These are phyloP conservation scores for Ustilago sp. DNA, from an alignment of 1,284 basidiomycete species.

Conservation along the genomic window DNA sequence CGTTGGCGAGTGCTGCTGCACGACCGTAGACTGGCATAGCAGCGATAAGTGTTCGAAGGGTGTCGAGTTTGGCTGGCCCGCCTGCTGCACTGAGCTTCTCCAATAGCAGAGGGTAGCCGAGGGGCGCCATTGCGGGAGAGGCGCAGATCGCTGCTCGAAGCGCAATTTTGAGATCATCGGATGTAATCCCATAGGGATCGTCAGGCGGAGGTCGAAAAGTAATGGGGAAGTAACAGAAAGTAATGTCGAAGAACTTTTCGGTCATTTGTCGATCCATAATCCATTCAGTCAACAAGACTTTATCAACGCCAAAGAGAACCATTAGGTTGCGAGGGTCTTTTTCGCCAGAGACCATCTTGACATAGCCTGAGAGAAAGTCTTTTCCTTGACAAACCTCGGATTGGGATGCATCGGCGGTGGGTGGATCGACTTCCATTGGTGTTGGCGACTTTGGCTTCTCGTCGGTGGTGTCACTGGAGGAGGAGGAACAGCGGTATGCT, in stretches of 20 bases:
- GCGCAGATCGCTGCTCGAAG: conserved; percentile 81
- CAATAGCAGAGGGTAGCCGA: conserved; percentile 87
- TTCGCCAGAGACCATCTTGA: conserved; percentile 86
- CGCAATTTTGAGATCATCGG: conserved; percentile 83
- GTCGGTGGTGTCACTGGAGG: neutral
- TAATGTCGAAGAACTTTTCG: conserved; percentile 86
- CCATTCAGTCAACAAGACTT: conserved; percentile 88
- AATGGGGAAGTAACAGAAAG: conserved; percentile 99
- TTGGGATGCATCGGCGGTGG: neutral
- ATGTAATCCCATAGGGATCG: conserved; percentile 91
- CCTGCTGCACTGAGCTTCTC: conserved; percentile 91
- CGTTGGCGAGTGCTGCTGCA: conserved; percentile 56
- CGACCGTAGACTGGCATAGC: conserved; percentile 66
- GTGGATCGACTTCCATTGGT: conserved; percentile 30
- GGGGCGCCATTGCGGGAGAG: conserved; percentile 82
- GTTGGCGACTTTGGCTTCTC: neutral
- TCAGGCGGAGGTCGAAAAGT: conserved; percentile 94
- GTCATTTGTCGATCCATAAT: conserved; percentile 79
- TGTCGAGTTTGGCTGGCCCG: conserved; percentile 78
- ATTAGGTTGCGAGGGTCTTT: conserved; percentile 97
- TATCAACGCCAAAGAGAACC: conserved; percentile 86
- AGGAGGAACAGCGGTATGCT: conserved; percentile 15
- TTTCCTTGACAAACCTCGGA: conserved; percentile 71
- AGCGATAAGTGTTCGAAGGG: conserved; percentile 57
- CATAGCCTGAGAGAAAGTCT: conserved; percentile 81